Percentiles rank a stretch among this genome's conserved stretches.
Conservation (phyloP, 768 basidiomycete genomes). For the Tephrocybe sp. region DNA sequence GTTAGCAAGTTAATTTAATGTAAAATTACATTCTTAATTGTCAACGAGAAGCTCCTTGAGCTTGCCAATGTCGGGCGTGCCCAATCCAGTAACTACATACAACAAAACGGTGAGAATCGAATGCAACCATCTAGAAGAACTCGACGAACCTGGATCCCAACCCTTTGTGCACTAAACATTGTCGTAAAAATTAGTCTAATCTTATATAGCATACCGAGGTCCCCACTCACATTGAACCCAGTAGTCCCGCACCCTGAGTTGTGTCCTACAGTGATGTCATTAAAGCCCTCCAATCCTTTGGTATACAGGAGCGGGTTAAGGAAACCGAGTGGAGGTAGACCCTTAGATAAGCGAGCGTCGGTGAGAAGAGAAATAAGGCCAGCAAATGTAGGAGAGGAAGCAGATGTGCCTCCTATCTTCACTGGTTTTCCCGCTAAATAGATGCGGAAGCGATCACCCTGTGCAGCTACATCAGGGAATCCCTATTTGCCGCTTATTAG, state of each 20-base stretch:
- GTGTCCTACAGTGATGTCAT: conserved; percentile 55
- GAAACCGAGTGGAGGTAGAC: conserved; percentile 52
- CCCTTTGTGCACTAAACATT: conserved; percentile 40
- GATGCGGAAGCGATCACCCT: conserved; percentile 45
- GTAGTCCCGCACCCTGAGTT: conserved; percentile 56
- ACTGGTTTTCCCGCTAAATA: conserved; percentile 34
- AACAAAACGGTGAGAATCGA: neutral
- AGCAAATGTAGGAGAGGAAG: conserved; percentile 58
- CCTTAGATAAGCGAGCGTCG: conserved; percentile 46
- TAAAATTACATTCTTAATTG: neutral
- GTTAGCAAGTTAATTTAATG: neutral
- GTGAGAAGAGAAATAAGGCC: conserved; percentile 62
- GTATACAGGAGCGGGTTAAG: conserved; percentile 61
- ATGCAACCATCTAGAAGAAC: neutral
- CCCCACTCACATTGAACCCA: conserved; percentile 52
- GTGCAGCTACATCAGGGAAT: conserved; percentile 65
- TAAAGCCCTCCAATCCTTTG: conserved; percentile 36
- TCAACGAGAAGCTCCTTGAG: conserved; percentile 26
- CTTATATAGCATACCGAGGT: neutral
- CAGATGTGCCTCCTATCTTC: conserved; percentile 58
- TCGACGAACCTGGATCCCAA: conserved; percentile 54
- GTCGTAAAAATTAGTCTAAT: conserved; percentile 3
- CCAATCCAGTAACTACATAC: conserved; percentile 19
- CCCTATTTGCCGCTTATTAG: conserved; percentile 31
- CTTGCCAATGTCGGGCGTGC: conserved; percentile 46